Base-by-base conservation (phyloP, 2,329 filamentous ascomycete species). In the Colletotrichum lindemuthianum region DNA sequence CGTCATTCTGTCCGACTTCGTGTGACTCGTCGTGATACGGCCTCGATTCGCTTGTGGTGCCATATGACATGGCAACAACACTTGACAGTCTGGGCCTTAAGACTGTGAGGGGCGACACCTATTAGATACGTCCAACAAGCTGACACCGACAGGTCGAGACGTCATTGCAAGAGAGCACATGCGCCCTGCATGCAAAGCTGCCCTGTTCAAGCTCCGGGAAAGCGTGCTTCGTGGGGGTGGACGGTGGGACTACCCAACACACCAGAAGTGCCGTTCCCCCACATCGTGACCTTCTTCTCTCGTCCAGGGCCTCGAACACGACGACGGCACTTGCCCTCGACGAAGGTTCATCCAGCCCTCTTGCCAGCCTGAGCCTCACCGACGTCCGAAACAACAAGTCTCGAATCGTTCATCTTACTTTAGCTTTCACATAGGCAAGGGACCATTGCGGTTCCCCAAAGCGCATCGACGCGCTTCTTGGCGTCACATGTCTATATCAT, bases 101-200 rank as follows among this genome's bases (percentile, higher is more conserved):
- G 24, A 24, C 24, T 24, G 5, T 24, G 24, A 24, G 24, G 24
- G 24, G 24, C 24, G 24, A 24, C 24, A 24, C 24, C 24, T 24
- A n/a, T n/a, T n/a, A 24, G 24, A 24, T 24, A 24, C 24, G 24
- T 24, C 24, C 24, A 24, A 24, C 5, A 24, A 24, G 24, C 24
- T 24, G 24, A 69, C 70, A 66, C 69, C 69, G 70, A 70, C 70
- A 72, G 69, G 71, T 69, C 70, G 70, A 72, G 70, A 72, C 70
- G 60, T 60, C 64, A 67, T 67, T 67, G 56, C 64, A 61, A 49
- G 63, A 68, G 57, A 61, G 47, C 60, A 64, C 63, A 69, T 68
- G 68, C 63, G 59, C 44, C 53, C 57, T 44, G 49, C 61, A 67
- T 68, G 68, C 66, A 67, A 67, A 58, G 59, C 52, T 59, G 63